Percentiles rank a stretch among this genome's conserved stretches.
phyloP scores from a whole-genome alignment of 169 alveolate species.

The Plasmodium vinckei region DNA sequence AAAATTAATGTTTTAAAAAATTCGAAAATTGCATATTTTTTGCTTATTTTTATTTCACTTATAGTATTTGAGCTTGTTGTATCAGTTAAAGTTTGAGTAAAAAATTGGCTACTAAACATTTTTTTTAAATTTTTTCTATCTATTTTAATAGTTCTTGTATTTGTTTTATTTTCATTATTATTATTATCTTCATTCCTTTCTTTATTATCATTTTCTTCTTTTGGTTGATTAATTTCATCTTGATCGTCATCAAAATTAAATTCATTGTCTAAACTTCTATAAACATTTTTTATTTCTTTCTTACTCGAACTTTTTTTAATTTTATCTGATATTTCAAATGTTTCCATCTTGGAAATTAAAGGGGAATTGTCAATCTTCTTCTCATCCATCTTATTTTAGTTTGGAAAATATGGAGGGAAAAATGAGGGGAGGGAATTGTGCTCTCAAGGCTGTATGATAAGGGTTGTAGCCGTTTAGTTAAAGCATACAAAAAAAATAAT shows the following conservation, averaged over 20 bases:
- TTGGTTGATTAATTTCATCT: slow-evolving; percentile 12
- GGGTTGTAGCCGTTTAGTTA: too few species aligned
- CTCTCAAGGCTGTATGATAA: too few species aligned
- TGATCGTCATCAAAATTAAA: slow-evolving; percentile 47
- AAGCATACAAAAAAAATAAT: too few species aligned
- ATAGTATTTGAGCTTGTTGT: slow-evolving; percentile 29
- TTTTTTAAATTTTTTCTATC: slow-evolving; percentile 58
- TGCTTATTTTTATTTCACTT: slow-evolving; percentile 23
- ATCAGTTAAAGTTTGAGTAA: slow-evolving; percentile 69
- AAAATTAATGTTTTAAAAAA: slow-evolving; percentile 34
- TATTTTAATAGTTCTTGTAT: slow-evolving; percentile 53
- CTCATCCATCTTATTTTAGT: slow-evolving; percentile 13
- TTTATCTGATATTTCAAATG: slow-evolving; percentile 59
- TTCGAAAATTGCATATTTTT: slow-evolving; percentile 36
- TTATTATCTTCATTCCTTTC: not conserved
- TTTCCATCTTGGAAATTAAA: slow-evolving; percentile 61
- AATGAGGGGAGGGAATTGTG: too few species aligned
- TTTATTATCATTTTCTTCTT: slow-evolving; percentile 18
- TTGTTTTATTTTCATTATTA: not conserved
- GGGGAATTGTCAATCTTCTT: slow-evolving; percentile 69
- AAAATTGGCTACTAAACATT: slow-evolving; percentile 68
- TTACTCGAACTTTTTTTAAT: slow-evolving; percentile 17
- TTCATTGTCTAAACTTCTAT: slow-evolving; percentile 62
- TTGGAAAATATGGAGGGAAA: too few species aligned
- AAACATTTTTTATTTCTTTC: slow-evolving; percentile 46